Percentiles rank a stretch among this genome's conserved stretches.
These are phyloP conservation scores for Lactarius evosmus DNA, from an alignment of 768 basidiomycete species.

Conservation along the genomic window DNA sequence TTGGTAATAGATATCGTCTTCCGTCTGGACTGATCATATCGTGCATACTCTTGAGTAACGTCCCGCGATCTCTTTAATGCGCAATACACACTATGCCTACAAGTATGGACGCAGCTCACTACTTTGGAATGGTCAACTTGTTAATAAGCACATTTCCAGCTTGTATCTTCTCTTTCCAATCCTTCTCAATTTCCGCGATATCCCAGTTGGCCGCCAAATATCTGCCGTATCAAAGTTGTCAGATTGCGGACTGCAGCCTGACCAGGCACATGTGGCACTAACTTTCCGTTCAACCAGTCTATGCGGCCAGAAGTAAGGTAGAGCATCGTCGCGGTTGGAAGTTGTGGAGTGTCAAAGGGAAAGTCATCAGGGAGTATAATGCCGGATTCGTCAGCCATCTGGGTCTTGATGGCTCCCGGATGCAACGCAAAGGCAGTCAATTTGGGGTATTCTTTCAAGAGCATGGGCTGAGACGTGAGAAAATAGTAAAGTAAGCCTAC, in stretches of 20 bases:
- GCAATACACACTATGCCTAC: background rate
- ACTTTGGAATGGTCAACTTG: too few relatives aligned
- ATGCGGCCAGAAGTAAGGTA: constrained; percentile 29
- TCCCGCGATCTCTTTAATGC: background rate
- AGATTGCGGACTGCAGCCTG: background rate
- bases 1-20: too few relatives aligned
- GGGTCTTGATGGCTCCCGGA: constrained; percentile 16
- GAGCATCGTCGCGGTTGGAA: constrained; percentile 32
- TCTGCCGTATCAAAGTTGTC: constrained; percentile 1
- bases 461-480: too few relatives aligned
- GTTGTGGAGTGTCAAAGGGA: constrained; percentile 26
- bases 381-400: background rate
- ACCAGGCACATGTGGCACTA: background rate
- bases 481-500: too few relatives aligned
- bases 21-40: too few relatives aligned
- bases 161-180: too few relatives aligned
- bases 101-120: background rate
- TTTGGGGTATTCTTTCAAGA: constrained; percentile 10
- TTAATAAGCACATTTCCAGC: too few relatives aligned
- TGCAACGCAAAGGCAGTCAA: constrained; percentile 16
- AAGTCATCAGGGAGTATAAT: constrained; percentile 10
- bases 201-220: too few relatives aligned
- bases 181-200: too few relatives aligned
- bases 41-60: background rate
- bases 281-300: constrained; percentile 31